phyloP scores from a whole-genome alignment of 345 rosid genomes.

The Dimocarpus longan region DNA sequence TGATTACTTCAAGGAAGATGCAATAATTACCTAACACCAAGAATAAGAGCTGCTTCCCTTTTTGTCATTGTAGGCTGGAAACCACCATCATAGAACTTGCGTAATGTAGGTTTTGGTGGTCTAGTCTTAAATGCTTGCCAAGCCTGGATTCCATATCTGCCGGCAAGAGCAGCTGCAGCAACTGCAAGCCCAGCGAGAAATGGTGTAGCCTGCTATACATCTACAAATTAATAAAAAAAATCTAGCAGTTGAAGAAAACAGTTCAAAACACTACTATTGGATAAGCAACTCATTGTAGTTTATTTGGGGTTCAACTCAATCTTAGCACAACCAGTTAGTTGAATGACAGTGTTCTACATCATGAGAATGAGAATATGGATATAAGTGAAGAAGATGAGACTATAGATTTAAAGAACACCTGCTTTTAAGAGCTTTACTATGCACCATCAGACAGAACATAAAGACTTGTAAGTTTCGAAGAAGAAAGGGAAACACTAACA shows the following conservation, averaged over 20 bases:
- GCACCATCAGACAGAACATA: neutral
- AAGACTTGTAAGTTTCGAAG: neutral
- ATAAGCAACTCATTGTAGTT: neutral
- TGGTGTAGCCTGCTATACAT: slow-evolving; percentile 63
- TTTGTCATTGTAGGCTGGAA: slow-evolving; percentile 76
- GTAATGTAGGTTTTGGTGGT: slow-evolving; percentile 52
- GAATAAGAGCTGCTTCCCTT: slow-evolving; percentile 82
- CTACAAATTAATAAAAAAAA: slow-evolving; percentile 1
- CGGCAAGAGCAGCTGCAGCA: slow-evolving; percentile 82
- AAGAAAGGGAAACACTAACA: neutral
- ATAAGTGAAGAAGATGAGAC: neutral
- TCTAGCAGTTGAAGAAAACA: neutral
- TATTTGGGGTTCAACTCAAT: neutral
- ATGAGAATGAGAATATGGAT: neutral
- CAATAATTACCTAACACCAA: slow-evolving; percentile 59
- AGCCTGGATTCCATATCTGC: slow-evolving; percentile 84
- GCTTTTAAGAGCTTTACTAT: neutral
- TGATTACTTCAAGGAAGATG: neutral
- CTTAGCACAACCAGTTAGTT: neutral
- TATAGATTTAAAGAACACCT: neutral
- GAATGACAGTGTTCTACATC: neutral
- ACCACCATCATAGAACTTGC: slow-evolving; percentile 78
- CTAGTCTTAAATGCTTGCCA: slow-evolving; percentile 81
- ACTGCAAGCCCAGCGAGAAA: slow-evolving; percentile 82
- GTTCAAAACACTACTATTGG: neutral